These are phyloP conservation scores for Quercus lobata DNA, from an alignment of 331 rosid genomes.

Conservation along the genomic window DNA sequence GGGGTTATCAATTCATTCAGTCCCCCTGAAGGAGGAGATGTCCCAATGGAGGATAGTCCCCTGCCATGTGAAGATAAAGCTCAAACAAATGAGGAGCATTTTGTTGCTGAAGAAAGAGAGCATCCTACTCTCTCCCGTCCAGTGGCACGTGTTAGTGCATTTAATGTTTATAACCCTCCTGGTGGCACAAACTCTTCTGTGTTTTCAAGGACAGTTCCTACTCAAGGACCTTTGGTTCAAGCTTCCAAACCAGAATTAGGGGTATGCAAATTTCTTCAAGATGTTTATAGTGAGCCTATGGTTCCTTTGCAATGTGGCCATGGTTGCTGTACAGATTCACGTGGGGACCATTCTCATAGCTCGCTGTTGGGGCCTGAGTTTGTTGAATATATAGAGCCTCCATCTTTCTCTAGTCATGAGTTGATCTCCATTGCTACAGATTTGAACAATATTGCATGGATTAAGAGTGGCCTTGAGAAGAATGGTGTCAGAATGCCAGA, in stretches of 20 bases:
- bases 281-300: slow-evolving; percentile 31
- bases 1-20: slow-evolving; percentile 31
- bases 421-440: slow-evolving; percentile 54
- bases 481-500: slow-evolving; percentile 18
- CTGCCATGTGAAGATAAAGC: slow-evolving; percentile 10
- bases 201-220: slow-evolving; percentile 26
- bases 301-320: slow-evolving; percentile 52
- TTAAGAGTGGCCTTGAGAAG: slow-evolving; percentile 62
- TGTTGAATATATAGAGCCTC: slow-evolving; percentile 51
- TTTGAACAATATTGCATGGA: slow-evolving; percentile 63
- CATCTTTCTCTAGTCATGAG: slow-evolving; percentile 46
- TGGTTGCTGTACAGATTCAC: slow-evolving; percentile 41
- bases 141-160: slow-evolving; percentile 51
- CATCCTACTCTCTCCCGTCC: slow-evolving; percentile 35
- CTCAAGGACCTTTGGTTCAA: slow-evolving; percentile 37
- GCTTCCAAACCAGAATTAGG: slow-evolving; percentile 31
- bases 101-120: slow-evolving; percentile 19
- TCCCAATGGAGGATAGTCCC: slow-evolving; percentile 18
- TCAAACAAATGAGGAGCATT: slow-evolving; percentile 21
- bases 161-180: slow-evolving; percentile 40
- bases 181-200: slow-evolving; percentile 19
- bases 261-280: slow-evolving; percentile 37
- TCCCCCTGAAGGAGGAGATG: slow-evolving; percentile 31
- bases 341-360: slow-evolving; percentile 11
- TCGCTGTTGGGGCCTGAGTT: slow-evolving; percentile 69